These are phyloP conservation scores for Platismatia glauca DNA, from an alignment of 495 filamentous ascomycete genomes.

Conservation along the genomic window DNA sequence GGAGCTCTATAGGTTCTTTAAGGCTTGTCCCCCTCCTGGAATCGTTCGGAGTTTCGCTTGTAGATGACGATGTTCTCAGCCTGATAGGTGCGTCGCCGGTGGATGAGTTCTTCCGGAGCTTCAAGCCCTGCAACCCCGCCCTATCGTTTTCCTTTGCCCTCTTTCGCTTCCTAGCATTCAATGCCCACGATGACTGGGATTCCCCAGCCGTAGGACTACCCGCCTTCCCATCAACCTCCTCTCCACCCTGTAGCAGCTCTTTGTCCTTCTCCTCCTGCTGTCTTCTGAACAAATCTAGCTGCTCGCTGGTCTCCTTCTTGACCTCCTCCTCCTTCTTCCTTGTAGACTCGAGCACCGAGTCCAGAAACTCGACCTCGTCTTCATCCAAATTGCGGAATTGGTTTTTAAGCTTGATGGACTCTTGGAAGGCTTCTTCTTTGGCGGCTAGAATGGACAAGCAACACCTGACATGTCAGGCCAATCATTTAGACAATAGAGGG, in stretches of 20 bases:
- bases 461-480: conserved; percentile 48
- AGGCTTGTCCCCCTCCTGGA: background rate
- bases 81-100: conserved; percentile 11
- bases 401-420: conserved; percentile 75
- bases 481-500: conserved; percentile 17
- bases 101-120: conserved; percentile 45
- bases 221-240: conserved; percentile 25
- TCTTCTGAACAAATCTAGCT: conserved; percentile 59
- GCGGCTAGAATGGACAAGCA: conserved; percentile 48
- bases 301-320: conserved; percentile 64
- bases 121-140: conserved; percentile 46
- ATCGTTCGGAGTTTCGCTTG: conserved; percentile 15
- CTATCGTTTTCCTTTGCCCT: conserved; percentile 41
- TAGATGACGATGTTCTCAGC: conserved; percentile 7
- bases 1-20: background rate
- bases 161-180: conserved; percentile 50
- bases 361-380: conserved; percentile 87
- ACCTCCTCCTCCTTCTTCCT: conserved; percentile 62
- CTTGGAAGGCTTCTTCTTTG: conserved; percentile 95
- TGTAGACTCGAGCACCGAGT: conserved; percentile 61
- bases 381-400: conserved; percentile 92
- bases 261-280: conserved; percentile 60
- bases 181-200: conserved; percentile 47
- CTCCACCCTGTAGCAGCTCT: conserved; percentile 33
- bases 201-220: conserved; percentile 31